Evolutionary conservation across 352 stramenopile genomes (phyloP).

Genomic region (Pythium aquatile): DNA sequence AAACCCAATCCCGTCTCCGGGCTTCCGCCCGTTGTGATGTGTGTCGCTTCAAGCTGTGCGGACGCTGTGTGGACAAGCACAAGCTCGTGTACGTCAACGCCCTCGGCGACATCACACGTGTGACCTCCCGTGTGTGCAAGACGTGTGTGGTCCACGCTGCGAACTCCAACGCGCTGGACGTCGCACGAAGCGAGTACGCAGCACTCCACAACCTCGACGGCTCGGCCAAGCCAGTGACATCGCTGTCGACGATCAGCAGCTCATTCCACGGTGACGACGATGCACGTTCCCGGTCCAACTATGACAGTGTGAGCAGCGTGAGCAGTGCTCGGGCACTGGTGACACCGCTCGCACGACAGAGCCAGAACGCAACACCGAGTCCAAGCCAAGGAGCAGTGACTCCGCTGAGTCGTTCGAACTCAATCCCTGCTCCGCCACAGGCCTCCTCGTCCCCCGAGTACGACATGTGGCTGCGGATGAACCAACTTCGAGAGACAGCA

Average conservation of each 20-base stretch:
- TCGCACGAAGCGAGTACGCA: slow-evolving; percentile 10
- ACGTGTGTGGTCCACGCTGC: slow-evolving; percentile 6
- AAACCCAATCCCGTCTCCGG: slow-evolving; percentile 11
- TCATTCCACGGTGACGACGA: not conserved
- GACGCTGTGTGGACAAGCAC: slow-evolving; percentile 15
- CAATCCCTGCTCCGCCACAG: not conserved
- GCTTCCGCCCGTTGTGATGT: slow-evolving; percentile 5
- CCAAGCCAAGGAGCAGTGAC: not conserved
- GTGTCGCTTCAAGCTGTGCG: slow-evolving; percentile 5
- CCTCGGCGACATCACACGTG: slow-evolving; percentile 2
- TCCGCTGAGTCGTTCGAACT: not conserved
- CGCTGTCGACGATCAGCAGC: not conserved
- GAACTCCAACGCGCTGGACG: slow-evolving; percentile 6
- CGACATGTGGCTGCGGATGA: slow-evolving; percentile 12
- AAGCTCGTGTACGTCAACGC: slow-evolving; percentile 15
- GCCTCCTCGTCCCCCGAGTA: not conserved
- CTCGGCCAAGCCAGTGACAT: slow-evolving; percentile 1
- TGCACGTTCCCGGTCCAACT: not conserved
- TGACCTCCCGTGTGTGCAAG: slow-evolving; percentile 13
- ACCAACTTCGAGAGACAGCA: slow-evolving; percentile 10
- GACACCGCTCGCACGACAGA: not conserved
- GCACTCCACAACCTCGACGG: not conserved
- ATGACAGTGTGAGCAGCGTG: not conserved
- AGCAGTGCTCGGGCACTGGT: not conserved
- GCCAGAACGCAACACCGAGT: not conserved